phyloP scores from a whole-genome alignment of 768 basidiomycete species.

The Amanita fuliginea region DNA sequence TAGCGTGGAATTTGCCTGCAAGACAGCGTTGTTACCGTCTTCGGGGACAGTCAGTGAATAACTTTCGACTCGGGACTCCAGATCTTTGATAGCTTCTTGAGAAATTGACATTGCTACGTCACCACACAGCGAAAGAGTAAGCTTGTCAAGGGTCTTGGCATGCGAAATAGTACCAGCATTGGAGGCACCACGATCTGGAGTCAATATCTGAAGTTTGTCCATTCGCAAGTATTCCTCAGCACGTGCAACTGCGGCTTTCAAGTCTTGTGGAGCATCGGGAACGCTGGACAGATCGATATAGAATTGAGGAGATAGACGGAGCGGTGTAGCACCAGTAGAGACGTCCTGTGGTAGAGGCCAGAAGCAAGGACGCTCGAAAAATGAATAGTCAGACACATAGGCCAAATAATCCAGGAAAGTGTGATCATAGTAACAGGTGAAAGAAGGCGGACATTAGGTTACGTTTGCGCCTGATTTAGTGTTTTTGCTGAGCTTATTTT shows the following conservation, averaged over 20 bases:
- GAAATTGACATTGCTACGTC: constrained; percentile 34
- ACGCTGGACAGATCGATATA: constrained; percentile 33
- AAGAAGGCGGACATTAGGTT: no score
- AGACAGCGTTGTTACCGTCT: constrained; percentile 40
- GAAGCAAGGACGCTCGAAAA: constrained; percentile 13
- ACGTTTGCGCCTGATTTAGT: no score
- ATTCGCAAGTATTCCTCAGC: constrained; percentile 30
- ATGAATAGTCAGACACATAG: no score
- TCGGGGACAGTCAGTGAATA: constrained; percentile 49
- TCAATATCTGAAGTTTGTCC: constrained; percentile 51
- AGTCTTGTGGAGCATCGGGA: constrained; percentile 37
- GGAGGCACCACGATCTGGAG: constrained; percentile 48
- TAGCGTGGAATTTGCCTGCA: constrained; percentile 53
- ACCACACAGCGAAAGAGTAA: constrained; percentile 32
- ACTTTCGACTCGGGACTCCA: constrained; percentile 45
- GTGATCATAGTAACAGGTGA: neutral
- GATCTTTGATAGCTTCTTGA: constrained; percentile 36
- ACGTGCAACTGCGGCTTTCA: constrained; percentile 41
- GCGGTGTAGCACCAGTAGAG: constrained; percentile 26
- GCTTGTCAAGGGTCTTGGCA: constrained; percentile 30
- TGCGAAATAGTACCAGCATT: constrained; percentile 27
- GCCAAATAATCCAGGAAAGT: neutral
- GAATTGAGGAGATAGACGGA: constrained; percentile 24
- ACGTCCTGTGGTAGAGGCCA: constrained; percentile 33
- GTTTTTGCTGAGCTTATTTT: no score